phyloP scores from a whole-genome alignment of 2,329 filamentous ascomycete species.

The Teratosphaeria gauchensis region DNA sequence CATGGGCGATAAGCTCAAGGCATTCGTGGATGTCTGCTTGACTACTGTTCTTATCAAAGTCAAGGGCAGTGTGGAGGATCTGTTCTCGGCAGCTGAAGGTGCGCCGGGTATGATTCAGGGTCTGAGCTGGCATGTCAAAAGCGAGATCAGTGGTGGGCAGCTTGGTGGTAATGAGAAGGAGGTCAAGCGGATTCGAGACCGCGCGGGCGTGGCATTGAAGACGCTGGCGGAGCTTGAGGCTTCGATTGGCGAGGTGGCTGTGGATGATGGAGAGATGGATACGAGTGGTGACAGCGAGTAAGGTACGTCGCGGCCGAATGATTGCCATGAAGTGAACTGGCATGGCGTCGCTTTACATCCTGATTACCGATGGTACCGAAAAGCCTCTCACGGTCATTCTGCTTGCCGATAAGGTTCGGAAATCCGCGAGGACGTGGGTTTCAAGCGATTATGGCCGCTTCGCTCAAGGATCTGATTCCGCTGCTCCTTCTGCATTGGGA shows the following conservation, averaged over 20 bases:
- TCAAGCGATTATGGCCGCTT: no score
- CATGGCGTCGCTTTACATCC: no score
- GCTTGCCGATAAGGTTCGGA: no score
- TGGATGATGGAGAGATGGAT: conserved; percentile 4
- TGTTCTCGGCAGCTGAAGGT: conserved; percentile 57
- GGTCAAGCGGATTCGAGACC: conserved; percentile 40
- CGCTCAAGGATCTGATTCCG: no score
- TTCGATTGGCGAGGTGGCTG: background rate
- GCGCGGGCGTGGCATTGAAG: conserved; percentile 24
- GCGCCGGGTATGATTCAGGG: conserved; percentile 61
- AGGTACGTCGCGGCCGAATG: background rate
- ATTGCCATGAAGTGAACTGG: no score
- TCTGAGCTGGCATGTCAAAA: conserved; percentile 70
- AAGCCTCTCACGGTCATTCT: no score
- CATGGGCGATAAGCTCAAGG: conserved; percentile 56
- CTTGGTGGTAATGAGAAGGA: conserved; percentile 41
- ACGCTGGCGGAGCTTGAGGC: conserved; percentile 12
- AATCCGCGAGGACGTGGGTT: no score
- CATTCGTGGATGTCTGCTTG: conserved; percentile 72
- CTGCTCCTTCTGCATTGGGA: background rate
- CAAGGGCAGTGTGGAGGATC: conserved; percentile 46
- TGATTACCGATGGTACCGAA: no score
- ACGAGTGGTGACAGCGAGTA: background rate
- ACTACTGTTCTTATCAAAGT: conserved; percentile 58
- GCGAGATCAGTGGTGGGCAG: conserved; percentile 59